Base-by-base conservation (phyloP, 192 early-diverging fungal genomes). In the Allomyces javanicus region DNA sequence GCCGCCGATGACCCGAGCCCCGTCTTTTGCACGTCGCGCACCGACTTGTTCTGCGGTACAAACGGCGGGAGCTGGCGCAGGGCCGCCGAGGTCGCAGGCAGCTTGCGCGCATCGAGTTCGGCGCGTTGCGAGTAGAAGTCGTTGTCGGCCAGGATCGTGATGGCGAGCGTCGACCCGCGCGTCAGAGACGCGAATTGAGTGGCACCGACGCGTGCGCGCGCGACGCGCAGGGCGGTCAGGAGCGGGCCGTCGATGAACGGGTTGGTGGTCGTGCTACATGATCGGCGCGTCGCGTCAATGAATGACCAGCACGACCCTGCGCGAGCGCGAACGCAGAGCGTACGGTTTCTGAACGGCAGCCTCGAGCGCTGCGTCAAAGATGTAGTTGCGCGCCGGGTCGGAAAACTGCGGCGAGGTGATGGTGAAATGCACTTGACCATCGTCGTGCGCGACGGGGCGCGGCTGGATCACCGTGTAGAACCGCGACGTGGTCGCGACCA, bases 121-220 rank as follows among this genome's bases (percentile, higher is more conserved):
- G 80, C 82, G n/a, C 86, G 79, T 77, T 97, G 94, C 17, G 96
- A 99, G 74, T 99, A 99, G 74, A 99, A 99, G 75, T 99, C 96
- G 70, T 97, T 99, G 77, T 91, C 83, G n/a, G 89, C 94, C 22
- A 87, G 72, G 61, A 99, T 86, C 11, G 78, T 70, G 58, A 99
- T 84, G 62, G 81, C 79, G 21, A 94, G 72, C 12, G 87, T 85
- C 19, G 44, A 27, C 11, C 44, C 65, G 1, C 80, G 27, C 12
- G 50, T 14, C 21, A 58, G 14, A 2, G 50, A 43, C 11, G 63
- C 10, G 55, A 80, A 74, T 7, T 33, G 22, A 11, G 71, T 25
- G n/a, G 25, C 19, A 10, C 72, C 65, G 14, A 79, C 61, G 62
- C 72, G 64, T 26, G 72, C 68, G 45, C 63, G 66, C 7, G 79